These are phyloP conservation scores for Cylindrodendrum hubeiense DNA, from an alignment of 2,329 filamentous ascomycete genomes.

Conservation along the genomic window DNA sequence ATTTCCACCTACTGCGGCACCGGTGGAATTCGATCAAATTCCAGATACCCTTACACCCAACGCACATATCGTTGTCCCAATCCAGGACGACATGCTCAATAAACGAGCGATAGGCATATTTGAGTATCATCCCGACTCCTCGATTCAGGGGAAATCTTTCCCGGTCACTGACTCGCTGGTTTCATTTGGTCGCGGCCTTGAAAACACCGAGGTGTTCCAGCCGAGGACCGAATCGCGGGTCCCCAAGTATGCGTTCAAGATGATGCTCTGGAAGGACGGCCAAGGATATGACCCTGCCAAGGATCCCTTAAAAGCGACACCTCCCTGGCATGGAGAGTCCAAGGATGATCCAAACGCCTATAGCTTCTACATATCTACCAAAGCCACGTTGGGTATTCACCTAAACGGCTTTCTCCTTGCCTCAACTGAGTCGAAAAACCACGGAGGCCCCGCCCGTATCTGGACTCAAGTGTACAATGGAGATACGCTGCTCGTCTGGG, in stretches of 20 bases:
- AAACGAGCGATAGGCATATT: constrained; percentile 72
- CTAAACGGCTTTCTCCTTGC: constrained; percentile 79
- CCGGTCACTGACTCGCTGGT: constrained; percentile 75
- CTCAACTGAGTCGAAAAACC: constrained; percentile 67
- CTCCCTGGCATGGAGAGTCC: constrained; percentile 53
- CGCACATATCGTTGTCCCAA: constrained; percentile 51
- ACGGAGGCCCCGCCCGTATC: constrained; percentile 65
- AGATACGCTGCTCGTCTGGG: constrained; percentile 81
- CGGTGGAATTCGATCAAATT: constrained; percentile 42
- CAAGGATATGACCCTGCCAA: constrained; percentile 72
- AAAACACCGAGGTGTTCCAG: constrained; percentile 77
- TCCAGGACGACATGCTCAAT: constrained; percentile 47
- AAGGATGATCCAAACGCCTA: constrained; percentile 64
- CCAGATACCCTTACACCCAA: constrained; percentile 54
- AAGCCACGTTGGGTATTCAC: constrained; percentile 79
- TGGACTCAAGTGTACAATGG: constrained; percentile 82
- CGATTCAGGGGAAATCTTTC: constrained; percentile 72
- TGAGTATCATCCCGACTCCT: constrained; percentile 74
- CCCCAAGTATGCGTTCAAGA: constrained; percentile 84
- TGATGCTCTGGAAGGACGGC: constrained; percentile 79
- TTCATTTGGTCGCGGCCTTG: constrained; percentile 80
- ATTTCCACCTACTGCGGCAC: constrained; percentile 48
- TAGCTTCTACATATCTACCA: constrained; percentile 82
- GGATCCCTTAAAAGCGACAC: constrained; percentile 67
- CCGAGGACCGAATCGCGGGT: constrained; percentile 76